These are phyloP conservation scores for Ascochyta pisi DNA, from an alignment of 2,329 filamentous ascomycete genomes.

Conservation along the genomic window DNA sequence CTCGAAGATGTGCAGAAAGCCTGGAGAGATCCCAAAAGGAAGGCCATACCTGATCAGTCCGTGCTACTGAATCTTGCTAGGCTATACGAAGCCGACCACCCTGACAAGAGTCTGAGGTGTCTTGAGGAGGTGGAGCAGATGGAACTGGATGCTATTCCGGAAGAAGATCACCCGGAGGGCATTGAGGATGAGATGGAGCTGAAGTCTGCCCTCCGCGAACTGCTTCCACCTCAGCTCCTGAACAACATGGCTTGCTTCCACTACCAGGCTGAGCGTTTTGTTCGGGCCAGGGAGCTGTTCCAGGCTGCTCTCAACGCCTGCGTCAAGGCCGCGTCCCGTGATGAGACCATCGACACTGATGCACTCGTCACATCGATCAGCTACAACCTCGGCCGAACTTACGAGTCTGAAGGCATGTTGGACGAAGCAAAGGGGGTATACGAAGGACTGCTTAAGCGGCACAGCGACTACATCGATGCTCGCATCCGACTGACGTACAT, in stretches of 20 bases:
- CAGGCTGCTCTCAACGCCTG: slow-evolving; percentile 91
- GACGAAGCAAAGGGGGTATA: slow-evolving; percentile 90
- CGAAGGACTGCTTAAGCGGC: slow-evolving; percentile 81
- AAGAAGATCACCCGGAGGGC: slow-evolving; percentile 71
- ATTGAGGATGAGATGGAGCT: slow-evolving; percentile 54
- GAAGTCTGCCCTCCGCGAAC: slow-evolving; percentile 71
- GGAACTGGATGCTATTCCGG: slow-evolving; percentile 78
- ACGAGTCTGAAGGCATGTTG: slow-evolving; percentile 81
- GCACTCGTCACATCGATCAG: slow-evolving; percentile 94
- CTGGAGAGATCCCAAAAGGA: slow-evolving; percentile 94
- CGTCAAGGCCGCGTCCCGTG: slow-evolving; percentile 77
- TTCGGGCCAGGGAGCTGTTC: slow-evolving; percentile 83
- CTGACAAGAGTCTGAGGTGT: slow-evolving; percentile 91
- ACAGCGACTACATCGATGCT: slow-evolving; percentile 92
- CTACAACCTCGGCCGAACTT: slow-evolving; percentile 93
- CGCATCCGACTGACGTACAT: slow-evolving; percentile 89
- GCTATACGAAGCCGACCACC: slow-evolving; percentile 83
- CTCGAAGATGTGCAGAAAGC: slow-evolving; percentile 83
- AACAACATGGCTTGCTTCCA: slow-evolving; percentile 99
- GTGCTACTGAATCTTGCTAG: slow-evolving; percentile 91
- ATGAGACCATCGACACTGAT: slow-evolving; percentile 81
- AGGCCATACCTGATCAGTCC: slow-evolving; percentile 78
- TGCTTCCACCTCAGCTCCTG: slow-evolving; percentile 85
- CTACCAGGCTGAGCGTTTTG: slow-evolving; percentile 83
- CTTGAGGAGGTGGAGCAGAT: slow-evolving; percentile 91